A percentile compares a stretch with the other conserved stretches of the same genome.
Evolutionary conservation across 768 basidiomycete species (phyloP).

Genomic region (Exidia glandulosa): DNA sequence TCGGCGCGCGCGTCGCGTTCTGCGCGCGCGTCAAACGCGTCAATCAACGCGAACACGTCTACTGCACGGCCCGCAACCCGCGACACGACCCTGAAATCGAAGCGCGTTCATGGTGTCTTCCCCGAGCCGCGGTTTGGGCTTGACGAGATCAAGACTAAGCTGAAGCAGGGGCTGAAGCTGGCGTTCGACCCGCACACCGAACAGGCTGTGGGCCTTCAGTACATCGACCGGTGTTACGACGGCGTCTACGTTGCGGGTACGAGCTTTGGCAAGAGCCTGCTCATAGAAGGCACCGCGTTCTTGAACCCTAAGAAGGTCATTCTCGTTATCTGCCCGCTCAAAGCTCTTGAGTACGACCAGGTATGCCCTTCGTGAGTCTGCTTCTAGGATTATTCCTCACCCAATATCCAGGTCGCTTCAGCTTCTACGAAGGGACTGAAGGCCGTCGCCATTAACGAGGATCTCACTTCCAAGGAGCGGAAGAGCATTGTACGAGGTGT

Average conservation of each 20-base stretch:
- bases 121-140: not conserved
- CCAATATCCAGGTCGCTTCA: slow-evolving; percentile 4
- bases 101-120: not conserved
- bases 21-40: no score
- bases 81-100: no score
- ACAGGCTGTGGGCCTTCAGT: not conserved
- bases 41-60: no score
- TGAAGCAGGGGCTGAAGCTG: not conserved
- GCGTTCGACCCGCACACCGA: not conserved
- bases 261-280: slow-evolving; percentile 19
- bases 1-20: no score
- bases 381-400: not conserved
- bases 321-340: slow-evolving; percentile 19
- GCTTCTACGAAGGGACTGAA: slow-evolving; percentile 17
- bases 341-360: slow-evolving; percentile 21
- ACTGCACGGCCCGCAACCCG: no score
- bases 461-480: slow-evolving; percentile 5
- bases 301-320: slow-evolving; percentile 8
- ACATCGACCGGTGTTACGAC: not conserved
- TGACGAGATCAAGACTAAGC: not conserved
- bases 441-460: slow-evolving; percentile 18
- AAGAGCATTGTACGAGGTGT: not conserved
- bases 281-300: slow-evolving; percentile 17
- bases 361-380: slow-evolving; percentile 1
- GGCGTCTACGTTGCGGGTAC: slow-evolving; percentile 10